Evolutionary conservation across 768 basidiomycete species (phyloP), one percentile per base, ranked within the genome.

Genomic region (Lentinula aciculospora): DNA sequence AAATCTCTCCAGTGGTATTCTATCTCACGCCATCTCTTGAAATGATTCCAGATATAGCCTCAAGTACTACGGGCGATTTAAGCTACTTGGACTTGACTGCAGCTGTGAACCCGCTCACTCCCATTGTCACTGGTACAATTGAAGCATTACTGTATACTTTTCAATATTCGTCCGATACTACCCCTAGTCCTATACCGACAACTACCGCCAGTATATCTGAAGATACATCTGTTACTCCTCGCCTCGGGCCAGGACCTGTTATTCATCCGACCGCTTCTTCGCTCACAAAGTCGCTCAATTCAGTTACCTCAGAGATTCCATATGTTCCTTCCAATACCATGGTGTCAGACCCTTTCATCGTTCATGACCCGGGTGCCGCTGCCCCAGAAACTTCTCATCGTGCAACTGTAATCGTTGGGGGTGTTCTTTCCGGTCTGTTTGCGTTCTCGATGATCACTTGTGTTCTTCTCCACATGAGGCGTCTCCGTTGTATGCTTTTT

Each of bases 381-480:
- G n/a, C 27, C 25, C 17, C 40, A 3, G 40, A 44, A 3, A 6
- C 28, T 19, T 44, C 25, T 32, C 54, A 42, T 32, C 51, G 36
- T 25, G n/a, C 54, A 28, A 13, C 54, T 6, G n/a, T 56, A 6
- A 28, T 56, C 15, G 28, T 56, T 28, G 54, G 54, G 15, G 15
- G 54, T 28, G 54, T 56, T 12, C 13, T 56, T 4, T 32, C 42
- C 3, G 42, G 54, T 44, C n/a, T 56, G 4, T 8, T 56, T 0
- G 54, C 42, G 39, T 56, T 56, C 13, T 56, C 54, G n/a, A 3
- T 56, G 42, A 25, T 42, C 19, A 56, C 54, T 19, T 56, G 54
- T 28, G 12, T 44, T 19, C 32, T 56, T 28, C 27, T 56, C 29
- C 44, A 56, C 42, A 56, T 28, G 19, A 56, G 15, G 32, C 54